Conservation (phyloP, 139 green algal species). For the Chlorella vulgaris region DNA sequence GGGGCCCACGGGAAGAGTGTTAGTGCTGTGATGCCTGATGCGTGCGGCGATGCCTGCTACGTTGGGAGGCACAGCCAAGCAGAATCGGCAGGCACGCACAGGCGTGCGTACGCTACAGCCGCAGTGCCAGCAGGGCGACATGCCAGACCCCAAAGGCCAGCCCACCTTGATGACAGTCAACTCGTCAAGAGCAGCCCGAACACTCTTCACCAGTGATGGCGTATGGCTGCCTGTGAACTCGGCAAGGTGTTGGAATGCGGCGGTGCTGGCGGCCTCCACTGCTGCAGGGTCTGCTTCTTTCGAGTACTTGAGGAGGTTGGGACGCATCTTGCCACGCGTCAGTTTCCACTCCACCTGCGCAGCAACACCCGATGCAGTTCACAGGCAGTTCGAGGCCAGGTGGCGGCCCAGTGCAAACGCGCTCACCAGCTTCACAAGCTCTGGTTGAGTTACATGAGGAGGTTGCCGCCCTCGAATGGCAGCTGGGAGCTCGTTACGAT, state of each 20-base stretch:
- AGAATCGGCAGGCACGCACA: too few relatives aligned
- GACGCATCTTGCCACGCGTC: slow-evolving; percentile 64
- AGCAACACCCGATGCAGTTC: not conserved
- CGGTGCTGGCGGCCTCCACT: slow-evolving; percentile 17
- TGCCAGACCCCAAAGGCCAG: too few relatives aligned
- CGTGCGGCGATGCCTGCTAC: too few relatives aligned
- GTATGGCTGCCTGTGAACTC: not conserved
- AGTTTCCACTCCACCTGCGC: slow-evolving; percentile 81
- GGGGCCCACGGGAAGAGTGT: not conserved
- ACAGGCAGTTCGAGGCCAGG: not conserved
- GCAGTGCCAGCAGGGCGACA: too few relatives aligned
- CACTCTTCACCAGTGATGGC: not conserved
- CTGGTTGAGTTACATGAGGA: not conserved
- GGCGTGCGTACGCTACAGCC: too few relatives aligned
- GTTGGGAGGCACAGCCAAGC: too few relatives aligned
- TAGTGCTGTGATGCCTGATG: too few relatives aligned
- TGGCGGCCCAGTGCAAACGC: not conserved
- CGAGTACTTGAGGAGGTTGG: slow-evolving; percentile 59
- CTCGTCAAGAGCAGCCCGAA: slow-evolving; percentile 42
- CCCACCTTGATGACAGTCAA: slow-evolving; percentile 56
- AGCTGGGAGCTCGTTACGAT: slow-evolving; percentile 35
- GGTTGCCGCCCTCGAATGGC: not conserved
- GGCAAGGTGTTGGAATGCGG: slow-evolving; percentile 13
- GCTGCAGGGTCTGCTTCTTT: slow-evolving; percentile 28
- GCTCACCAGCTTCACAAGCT: slow-evolving; percentile 42